Evolutionary conservation across 2,329 filamentous ascomycete species (phyloP).

Genomic region (Fusarium scirpi): DNA sequence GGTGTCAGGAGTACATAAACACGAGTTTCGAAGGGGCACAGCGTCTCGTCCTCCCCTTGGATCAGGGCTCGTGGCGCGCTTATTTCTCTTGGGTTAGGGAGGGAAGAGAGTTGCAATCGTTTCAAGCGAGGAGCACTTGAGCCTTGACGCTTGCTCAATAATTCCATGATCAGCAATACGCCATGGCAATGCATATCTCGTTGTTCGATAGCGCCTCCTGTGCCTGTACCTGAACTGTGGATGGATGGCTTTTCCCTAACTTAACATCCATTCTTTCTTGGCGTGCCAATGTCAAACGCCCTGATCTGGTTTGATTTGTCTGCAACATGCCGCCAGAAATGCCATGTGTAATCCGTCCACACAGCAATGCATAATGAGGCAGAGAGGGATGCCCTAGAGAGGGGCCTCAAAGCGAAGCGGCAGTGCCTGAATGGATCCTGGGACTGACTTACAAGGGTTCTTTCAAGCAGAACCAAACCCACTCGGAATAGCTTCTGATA

Average conservation of each 20-base stretch:
- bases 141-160: conserved; percentile 17
- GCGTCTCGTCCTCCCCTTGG: conserved; percentile 12
- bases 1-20: conserved; percentile 37
- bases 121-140: conserved; percentile 6
- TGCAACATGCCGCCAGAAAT: conserved; percentile 18
- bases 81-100: conserved; percentile 10
- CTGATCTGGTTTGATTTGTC: conserved; percentile 36
- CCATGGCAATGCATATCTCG: conserved; percentile 42
- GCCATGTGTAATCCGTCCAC: conserved; percentile 7
- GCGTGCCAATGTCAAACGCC: conserved; percentile 4
- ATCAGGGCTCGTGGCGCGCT: conserved; percentile 26
- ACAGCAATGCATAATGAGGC: conserved; percentile 8
- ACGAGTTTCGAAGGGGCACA: conserved; percentile 33
- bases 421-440: conserved; percentile 22
- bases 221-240: conserved; percentile 33
- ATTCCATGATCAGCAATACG: conserved; percentile 38
- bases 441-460: conserved; percentile 23
- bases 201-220: conserved; percentile 32
- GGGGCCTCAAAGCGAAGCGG: conserved; percentile 32
- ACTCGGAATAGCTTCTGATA: conserved; percentile 17
- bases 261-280: conserved; percentile 26
- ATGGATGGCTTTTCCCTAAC: conserved; percentile 28
- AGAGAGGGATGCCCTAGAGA: background rate
- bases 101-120: conserved; percentile 11
- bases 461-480: conserved; percentile 9